Conservation (phyloP, 2,329 filamentous ascomycete species). For the Colletotrichum cereale region DNA sequence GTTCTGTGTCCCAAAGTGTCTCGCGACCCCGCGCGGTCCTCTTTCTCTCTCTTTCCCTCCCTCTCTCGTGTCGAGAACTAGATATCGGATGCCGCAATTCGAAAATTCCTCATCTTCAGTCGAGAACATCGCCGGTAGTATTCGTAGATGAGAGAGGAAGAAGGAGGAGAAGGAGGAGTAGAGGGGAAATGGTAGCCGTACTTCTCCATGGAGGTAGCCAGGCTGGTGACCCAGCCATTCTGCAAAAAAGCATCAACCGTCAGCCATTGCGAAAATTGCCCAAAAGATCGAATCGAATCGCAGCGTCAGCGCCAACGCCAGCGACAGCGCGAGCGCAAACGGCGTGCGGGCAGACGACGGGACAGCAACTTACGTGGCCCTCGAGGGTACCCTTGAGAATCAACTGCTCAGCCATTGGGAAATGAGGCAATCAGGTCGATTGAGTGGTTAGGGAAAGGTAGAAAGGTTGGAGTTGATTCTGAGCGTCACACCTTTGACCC, state of each 20-base stretch:
- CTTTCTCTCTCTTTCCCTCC: neutral
- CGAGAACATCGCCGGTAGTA: conserved; percentile 12
- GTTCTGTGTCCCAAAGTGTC: neutral
- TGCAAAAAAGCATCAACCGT: conserved; percentile 48
- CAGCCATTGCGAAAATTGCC: conserved; percentile 35
- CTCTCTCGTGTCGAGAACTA: neutral
- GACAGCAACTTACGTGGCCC: conserved; percentile 81
- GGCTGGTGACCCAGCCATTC: conserved; percentile 98
- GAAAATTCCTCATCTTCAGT: conserved; percentile 11
- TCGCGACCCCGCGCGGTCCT: neutral
- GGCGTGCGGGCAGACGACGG: conserved; percentile 42
- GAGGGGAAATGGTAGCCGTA: conserved; percentile 65
- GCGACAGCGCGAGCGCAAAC: conserved; percentile 41
- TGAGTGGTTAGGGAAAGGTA: conserved; percentile 51
- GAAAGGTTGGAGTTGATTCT: conserved; percentile 50
- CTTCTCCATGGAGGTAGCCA: conserved; percentile 99
- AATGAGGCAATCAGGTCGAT: conserved; percentile 58
- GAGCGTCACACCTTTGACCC: conserved; percentile 42
- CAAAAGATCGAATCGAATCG: conserved; percentile 11
- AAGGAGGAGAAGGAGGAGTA: neutral
- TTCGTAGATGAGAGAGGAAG: neutral
- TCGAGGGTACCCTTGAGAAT: conserved; percentile 97
- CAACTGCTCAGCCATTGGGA: conserved; percentile 89
- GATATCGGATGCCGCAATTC: conserved; percentile 31
- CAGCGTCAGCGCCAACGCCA: conserved; percentile 42